A percentile compares a stretch with the other conserved stretches of the same genome.
phyloP scores from a whole-genome alignment of 2,329 filamentous ascomycete genomes.

The Elsinoe fawcettii region DNA sequence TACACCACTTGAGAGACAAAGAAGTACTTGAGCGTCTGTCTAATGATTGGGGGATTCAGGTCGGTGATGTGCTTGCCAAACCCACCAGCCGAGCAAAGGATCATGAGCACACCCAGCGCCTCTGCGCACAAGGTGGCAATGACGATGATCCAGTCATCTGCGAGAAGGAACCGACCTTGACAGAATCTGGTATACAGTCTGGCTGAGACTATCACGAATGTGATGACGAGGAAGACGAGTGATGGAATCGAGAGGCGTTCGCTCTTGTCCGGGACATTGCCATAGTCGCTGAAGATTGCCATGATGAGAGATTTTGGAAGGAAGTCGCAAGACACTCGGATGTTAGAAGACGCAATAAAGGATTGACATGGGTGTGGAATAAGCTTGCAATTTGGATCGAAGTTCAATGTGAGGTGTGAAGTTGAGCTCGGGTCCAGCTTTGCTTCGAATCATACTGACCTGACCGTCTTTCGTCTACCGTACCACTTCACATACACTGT shows the following conservation, averaged over 20 bases:
- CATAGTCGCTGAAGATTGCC: constrained; percentile 8
- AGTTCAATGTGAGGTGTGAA: constrained; percentile 1
- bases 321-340: not conserved
- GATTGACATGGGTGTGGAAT: not conserved
- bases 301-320: not conserved
- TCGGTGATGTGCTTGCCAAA: constrained; percentile 15
- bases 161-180: not conserved
- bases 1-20: constrained; percentile 24
- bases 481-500: not conserved
- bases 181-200: constrained; percentile 5
- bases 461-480: not conserved
- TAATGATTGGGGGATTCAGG: not conserved
- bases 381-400: constrained; percentile 2
- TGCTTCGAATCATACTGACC: not conserved
- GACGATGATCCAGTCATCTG: constrained; percentile 14
- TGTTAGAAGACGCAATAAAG: not conserved
- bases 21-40: constrained; percentile 21
- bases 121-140: constrained; percentile 11
- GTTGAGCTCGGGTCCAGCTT: not conserved
- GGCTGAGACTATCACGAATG: not conserved
- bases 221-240: constrained; percentile 10
- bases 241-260: constrained; percentile 11
- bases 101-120: constrained; percentile 13
- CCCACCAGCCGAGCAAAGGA: constrained; percentile 7
- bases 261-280: constrained; percentile 1